These are phyloP conservation scores for Neurospora tetrasperma DNA, from an alignment of 495 filamentous ascomycete genomes.

Conservation along the genomic window DNA sequence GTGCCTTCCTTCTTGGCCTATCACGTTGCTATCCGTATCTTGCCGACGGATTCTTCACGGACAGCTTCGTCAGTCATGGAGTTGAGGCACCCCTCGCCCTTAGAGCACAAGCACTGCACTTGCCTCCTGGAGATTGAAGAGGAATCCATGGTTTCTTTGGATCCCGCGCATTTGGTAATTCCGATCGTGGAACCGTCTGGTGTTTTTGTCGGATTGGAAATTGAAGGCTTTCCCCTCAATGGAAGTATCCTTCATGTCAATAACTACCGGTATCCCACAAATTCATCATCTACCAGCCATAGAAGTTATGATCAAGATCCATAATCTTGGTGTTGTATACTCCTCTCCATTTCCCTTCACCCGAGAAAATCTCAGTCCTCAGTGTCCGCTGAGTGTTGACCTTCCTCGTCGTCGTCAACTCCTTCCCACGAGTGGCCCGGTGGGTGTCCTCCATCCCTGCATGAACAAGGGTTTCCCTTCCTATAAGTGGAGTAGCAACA, in stretches of 20 bases:
- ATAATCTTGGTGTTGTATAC: neutral
- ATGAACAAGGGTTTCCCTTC: neutral
- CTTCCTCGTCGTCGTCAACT: neutral
- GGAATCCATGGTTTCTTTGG: neutral
- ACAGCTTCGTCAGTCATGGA: neutral
- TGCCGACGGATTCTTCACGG: neutral
- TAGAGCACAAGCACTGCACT: neutral
- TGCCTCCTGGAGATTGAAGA: neutral
- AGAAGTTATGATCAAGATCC: neutral
- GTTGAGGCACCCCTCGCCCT: neutral
- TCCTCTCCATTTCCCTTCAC: neutral
- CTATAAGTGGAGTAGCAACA: neutral
- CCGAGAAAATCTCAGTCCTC: neutral
- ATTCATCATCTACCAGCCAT: neutral
- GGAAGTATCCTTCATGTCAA: neutral
- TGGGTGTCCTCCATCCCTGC: neutral
- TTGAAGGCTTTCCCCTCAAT: neutral
- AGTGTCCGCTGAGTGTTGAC: neutral
- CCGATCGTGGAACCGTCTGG: neutral
- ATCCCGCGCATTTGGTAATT: neutral
- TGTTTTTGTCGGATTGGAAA: neutral
- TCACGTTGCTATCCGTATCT: neutral
- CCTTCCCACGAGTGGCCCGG: neutral
- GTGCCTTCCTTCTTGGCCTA: neutral
- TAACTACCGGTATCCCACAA: neutral